Percentiles rank a stretch among this genome's conserved stretches.
Evolutionary conservation across 2,329 filamentous ascomycete species (phyloP).

Genomic region (Chaetomium sp.): DNA sequence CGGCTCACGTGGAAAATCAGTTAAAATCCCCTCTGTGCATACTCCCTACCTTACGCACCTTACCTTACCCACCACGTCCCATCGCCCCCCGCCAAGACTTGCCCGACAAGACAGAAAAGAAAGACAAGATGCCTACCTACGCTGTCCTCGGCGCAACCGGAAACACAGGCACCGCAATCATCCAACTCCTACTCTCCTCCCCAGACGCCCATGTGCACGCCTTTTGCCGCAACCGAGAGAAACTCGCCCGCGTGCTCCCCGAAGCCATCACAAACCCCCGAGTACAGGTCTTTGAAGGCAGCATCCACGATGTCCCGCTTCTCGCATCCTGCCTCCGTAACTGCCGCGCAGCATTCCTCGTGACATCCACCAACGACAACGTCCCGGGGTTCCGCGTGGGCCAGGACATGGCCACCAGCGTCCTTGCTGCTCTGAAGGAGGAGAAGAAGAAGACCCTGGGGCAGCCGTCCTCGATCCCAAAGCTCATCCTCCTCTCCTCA

Average conservation of each 20-base stretch:
- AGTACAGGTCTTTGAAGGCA: slow-evolving; percentile 23
- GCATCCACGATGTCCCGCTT: slow-evolving; percentile 30
- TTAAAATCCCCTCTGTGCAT: no score
- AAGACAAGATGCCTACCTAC: slow-evolving; percentile 20
- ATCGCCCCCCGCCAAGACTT: no score
- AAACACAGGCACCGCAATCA: slow-evolving; percentile 37
- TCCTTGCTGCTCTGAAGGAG: slow-evolving; percentile 33
- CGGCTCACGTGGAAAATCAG: no score
- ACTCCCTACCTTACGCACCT: no score
- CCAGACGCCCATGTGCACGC: slow-evolving; percentile 32
- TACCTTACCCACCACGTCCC: no score
- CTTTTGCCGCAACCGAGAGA: slow-evolving; percentile 38
- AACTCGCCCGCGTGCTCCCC: slow-evolving; percentile 28
- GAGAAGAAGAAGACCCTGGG: slow-evolving; percentile 13
- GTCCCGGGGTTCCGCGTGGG: slow-evolving; percentile 35
- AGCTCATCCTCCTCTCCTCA: slow-evolving; percentile 38
- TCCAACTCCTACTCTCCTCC: slow-evolving; percentile 32
- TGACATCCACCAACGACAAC: slow-evolving; percentile 38
- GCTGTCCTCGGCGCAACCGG: slow-evolving; percentile 39
- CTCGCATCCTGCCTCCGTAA: slow-evolving; percentile 32
- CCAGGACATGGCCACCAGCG: slow-evolving; percentile 30
- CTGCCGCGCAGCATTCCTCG: slow-evolving; percentile 34
- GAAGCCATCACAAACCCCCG: not conserved
- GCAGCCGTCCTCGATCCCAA: slow-evolving; percentile 26
- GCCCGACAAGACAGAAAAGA: no score